Base-by-base conservation (phyloP, 306 rosid genomes). In the Canavalia gladiata region DNA sequence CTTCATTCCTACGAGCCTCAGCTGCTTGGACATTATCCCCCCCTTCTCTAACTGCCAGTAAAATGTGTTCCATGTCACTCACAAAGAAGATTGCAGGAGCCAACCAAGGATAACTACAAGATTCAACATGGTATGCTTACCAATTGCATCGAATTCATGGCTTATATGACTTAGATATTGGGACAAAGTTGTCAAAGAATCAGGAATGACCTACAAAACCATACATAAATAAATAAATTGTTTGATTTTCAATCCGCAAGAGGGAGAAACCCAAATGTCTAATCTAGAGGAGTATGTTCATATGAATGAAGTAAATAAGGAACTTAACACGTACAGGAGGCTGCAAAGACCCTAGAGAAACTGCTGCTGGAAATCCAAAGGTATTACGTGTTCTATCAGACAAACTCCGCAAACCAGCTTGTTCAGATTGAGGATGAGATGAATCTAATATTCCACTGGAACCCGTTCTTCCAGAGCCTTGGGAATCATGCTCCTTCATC, bases 131-230 rank as follows among this genome's bases (percentile, higher is more conserved):
- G 71, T 41, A 68, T 66, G 82, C 93, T 89, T 74, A 96, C 99
- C 96, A 65, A 92, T 83, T 67, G 87, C 89, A 80, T 89, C 92
- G 74, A 94, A 90, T 82, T 90, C 97, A 60, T 72, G 80, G 83
- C 89, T 85, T 84, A 92, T 82, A 81, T 82, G 89, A 86, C 88
- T 85, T 75, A 90, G 86, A 56, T 93, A 88, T 74, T 87, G 97
- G 78, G 92, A 86, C 85, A 96, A 84, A 70, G 99, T 96, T 52
- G 96, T 86, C 91, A 96, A 87, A 84, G 99, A 96, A 85, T 89
- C 98, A 62, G 94, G 98, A 90, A 96, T 90, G 54, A 88, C 97
- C 99, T 96, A 68, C 82, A 87, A 77, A 77, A 74, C 65, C 83
- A 88, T 28, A 86, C 55, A 86, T 66, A 57, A 72, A 62, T 64